Evolutionary conservation across 1,284 basidiomycete species (phyloP).

Genomic region (Rhodotorula sp.): DNA sequence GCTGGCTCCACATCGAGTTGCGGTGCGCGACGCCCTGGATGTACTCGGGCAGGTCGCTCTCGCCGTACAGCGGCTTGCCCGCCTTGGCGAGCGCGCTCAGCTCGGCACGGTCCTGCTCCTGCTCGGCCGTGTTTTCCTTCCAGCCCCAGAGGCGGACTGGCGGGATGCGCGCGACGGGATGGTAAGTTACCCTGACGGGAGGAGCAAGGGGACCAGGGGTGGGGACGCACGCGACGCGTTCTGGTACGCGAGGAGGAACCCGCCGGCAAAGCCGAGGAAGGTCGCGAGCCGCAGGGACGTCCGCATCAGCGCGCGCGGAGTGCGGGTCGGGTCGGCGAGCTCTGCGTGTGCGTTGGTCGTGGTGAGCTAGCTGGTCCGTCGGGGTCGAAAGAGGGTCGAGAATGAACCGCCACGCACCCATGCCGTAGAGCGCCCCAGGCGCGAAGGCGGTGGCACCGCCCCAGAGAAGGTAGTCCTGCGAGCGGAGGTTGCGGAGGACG

Average conservation of each 20-base stretch:
- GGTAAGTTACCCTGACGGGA: constrained; percentile 18
- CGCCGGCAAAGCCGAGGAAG: constrained; percentile 74
- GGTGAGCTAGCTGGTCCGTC: neutral
- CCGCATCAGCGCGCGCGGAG: constrained; percentile 36
- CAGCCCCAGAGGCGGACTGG: constrained; percentile 96
- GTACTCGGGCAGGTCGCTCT: constrained; percentile 78
- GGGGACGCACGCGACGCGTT: constrained; percentile 44
- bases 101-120: constrained; percentile 72
- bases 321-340: constrained; percentile 52
- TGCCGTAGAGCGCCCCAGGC: constrained; percentile 71
- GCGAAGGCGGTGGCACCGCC: constrained; percentile 76
- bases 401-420: constrained; percentile 58
- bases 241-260: constrained; percentile 93
- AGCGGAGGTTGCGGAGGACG: constrained; percentile 85
- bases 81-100: constrained; percentile 68
- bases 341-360: constrained; percentile 49
- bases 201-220: neutral
- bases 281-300: constrained; percentile 56
- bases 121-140: constrained; percentile 83
- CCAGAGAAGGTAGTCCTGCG: constrained; percentile 84
- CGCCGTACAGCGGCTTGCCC: constrained; percentile 81
- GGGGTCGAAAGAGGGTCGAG: neutral
- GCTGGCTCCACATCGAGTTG: constrained; percentile 85
- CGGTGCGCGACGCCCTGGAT: constrained; percentile 84
- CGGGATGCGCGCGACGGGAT: neutral